These are phyloP conservation scores for Pterocarpus macrocarpus DNA, from an alignment of 306 rosid genomes.

Conservation along the genomic window DNA sequence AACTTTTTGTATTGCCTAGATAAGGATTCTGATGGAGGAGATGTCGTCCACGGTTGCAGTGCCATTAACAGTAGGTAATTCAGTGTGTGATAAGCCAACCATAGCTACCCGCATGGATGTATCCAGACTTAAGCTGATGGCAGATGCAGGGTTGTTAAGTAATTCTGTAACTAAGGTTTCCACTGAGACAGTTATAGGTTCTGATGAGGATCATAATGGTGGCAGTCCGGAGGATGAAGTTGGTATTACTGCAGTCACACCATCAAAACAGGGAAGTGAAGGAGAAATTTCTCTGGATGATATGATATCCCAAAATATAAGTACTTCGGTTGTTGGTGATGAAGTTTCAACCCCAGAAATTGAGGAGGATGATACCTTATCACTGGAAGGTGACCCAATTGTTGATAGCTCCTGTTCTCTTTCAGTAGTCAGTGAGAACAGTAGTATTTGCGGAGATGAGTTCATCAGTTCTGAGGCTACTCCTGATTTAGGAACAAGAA, in stretches of 20 bases:
- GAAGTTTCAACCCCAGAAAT: constrained; percentile 56
- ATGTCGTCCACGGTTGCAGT: constrained; percentile 71
- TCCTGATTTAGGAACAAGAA: constrained; percentile 57
- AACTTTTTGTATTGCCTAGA: constrained; percentile 60
- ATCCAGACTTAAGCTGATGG: constrained; percentile 78
- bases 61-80: constrained; percentile 82
- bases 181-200: constrained; percentile 53
- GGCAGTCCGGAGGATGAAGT: constrained; percentile 55
- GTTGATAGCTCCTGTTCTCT: constrained; percentile 73
- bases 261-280: constrained; percentile 51
- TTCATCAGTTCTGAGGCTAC: constrained; percentile 60
- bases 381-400: constrained; percentile 74
- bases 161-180: constrained; percentile 64
- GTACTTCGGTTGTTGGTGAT: constrained; percentile 49
- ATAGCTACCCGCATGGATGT: constrained; percentile 69
- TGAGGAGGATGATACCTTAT: constrained; percentile 81
- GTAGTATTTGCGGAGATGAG: constrained; percentile 82
- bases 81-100: constrained; percentile 76
- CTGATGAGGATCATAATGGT: constrained; percentile 59
- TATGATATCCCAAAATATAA: constrained; percentile 61
- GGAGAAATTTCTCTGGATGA: constrained; percentile 50
- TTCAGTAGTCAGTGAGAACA: constrained; percentile 75
- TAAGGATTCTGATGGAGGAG: constrained; percentile 85
- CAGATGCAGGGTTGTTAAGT: constrained; percentile 66
- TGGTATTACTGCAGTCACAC: constrained; percentile 45